Evolutionary conservation across 768 basidiomycete genomes (phyloP).

Genomic region (Hericium erinaceus): DNA sequence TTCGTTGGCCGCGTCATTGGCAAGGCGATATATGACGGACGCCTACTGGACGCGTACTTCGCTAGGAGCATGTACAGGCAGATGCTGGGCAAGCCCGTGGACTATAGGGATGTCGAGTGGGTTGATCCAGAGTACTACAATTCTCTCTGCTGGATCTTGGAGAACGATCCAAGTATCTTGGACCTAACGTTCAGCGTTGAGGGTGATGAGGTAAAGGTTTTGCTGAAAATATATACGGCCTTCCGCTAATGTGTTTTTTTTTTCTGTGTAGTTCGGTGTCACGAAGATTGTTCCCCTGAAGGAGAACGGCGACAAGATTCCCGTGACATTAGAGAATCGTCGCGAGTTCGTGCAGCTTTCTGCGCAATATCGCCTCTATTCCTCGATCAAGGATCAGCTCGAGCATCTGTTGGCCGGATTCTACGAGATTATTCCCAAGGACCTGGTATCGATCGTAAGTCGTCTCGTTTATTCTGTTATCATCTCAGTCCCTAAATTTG

Average conservation of each 20-base stretch:
- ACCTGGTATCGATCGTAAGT: constrained; percentile 85
- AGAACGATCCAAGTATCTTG: constrained; percentile 82
- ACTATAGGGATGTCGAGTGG: constrained; percentile 95
- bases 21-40: constrained; percentile 94
- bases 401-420: constrained; percentile 85
- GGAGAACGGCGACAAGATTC: constrained; percentile 68
- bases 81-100: constrained; percentile 86
- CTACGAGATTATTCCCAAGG: constrained; percentile 96
- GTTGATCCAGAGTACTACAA: constrained; percentile 99
- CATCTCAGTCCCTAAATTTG: constrained; percentile 5
- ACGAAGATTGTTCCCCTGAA: constrained; percentile 85
- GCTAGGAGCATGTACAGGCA: constrained; percentile 95
- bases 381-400: constrained; percentile 94
- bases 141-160: constrained; percentile 94
- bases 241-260: background rate
- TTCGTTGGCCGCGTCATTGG: constrained; percentile 97
- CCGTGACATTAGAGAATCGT: constrained; percentile 96
- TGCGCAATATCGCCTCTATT: constrained; percentile 87
- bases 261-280: constrained; percentile 64
- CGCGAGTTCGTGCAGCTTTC: constrained; percentile 93
- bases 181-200: constrained; percentile 95
- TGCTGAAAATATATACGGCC: no score
- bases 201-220: constrained; percentile 71
- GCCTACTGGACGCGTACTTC: constrained; percentile 96
- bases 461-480: background rate